Base-by-base conservation (phyloP, 768 basidiomycete genomes). In the Lactarius hatsudake region DNA sequence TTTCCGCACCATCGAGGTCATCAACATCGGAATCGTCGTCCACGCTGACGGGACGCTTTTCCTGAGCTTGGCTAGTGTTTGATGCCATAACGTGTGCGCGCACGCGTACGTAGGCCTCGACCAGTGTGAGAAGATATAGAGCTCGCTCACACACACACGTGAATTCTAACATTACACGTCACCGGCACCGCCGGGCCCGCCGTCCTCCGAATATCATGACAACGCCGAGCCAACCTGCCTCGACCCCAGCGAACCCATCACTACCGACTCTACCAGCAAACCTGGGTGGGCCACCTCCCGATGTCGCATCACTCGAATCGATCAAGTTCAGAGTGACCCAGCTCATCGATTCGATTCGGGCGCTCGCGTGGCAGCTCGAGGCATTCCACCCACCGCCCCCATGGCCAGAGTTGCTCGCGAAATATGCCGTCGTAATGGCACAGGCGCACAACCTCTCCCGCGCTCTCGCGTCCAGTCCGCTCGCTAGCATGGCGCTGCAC, bases 321-420 rank as follows among this genome's bases (percentile, higher is more conserved):
- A 79, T 93, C 60, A 82, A 83, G 45, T 90, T 90, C 80, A 91
- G 91, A 70, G 83, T 88, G 4, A 86, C 83, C 66, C 90, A 92
- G 74, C 90, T 93, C 42, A 85, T 91, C 55, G 91, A 93, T 60
- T 90, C 89, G 8, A 88, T 93, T 28, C 79, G 86, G 64, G 79
- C 80, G 0, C 79, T 93, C 10, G 87, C 87, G 64, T 80, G 83
- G 61, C 87, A 84, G 8, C 79, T 93, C 71, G 87, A 90, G 62
- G 78, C 77, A 43, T 79, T 74, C n/a, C 91, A 93, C 86, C 69
- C 67, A 20, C 69, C 67, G 1, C 87, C 88, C 3, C 77, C 89
- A 9, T 94, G 93, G 93, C 93, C 92, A 3, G 92, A 94, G 73
- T 85, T 94, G 63, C 81, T 94, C 62, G 87, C 88, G 17, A 93